Conservation (phyloP, 306 rosid species). For the Vachellia pachyceras region DNA sequence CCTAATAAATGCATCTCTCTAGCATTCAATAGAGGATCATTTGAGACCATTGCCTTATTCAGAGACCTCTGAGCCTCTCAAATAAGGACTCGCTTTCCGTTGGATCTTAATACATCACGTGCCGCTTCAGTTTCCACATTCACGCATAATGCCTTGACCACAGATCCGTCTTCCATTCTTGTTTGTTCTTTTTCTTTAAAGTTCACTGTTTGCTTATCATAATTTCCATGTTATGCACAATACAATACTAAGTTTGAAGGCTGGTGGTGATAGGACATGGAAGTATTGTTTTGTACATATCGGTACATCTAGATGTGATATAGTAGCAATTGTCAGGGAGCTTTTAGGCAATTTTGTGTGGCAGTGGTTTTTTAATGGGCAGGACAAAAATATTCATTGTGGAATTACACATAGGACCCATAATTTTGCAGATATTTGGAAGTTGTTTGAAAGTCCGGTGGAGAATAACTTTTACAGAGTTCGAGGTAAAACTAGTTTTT, state of each 20-base stretch:
- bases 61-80: background rate
- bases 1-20: conserved; percentile 15
- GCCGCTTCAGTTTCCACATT: background rate
- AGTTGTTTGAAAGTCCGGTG: no score
- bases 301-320: background rate
- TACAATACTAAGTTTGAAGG: background rate
- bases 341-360: background rate
- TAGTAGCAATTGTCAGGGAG: background rate
- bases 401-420: background rate
- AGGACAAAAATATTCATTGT: background rate
- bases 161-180: background rate
- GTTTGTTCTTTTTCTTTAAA: background rate
- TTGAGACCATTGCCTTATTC: background rate
- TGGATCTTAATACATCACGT: conserved; percentile 3
- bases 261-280: background rate
- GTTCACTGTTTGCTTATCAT: background rate
- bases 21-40: conserved; percentile 18
- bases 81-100: conserved; percentile 10
- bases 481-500: no score
- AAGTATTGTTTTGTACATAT: background rate
- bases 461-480: no score
- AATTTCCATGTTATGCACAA: background rate
- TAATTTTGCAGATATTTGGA: background rate
- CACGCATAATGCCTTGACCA: background rate
- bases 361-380: background rate